Percentiles rank a stretch among this genome's conserved stretches.
Evolutionary conservation across 2,329 filamentous ascomycete genomes (phyloP).

Genomic region (Ceratocystis colombiana): DNA sequence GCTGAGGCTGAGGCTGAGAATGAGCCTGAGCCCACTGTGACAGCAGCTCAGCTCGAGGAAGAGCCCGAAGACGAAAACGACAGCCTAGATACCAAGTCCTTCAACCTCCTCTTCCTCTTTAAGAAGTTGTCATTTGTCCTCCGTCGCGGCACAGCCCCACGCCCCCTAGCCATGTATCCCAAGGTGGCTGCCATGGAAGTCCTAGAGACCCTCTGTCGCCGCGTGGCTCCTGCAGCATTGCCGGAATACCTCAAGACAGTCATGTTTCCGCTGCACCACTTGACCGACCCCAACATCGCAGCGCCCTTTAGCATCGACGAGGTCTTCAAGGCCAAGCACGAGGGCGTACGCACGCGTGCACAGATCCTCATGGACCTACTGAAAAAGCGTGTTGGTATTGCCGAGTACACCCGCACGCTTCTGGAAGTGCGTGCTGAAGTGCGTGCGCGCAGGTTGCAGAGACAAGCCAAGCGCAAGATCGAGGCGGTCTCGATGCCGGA

Average conservation of each 20-base stretch:
- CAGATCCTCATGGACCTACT: constrained; percentile 70
- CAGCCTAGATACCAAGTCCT: constrained; percentile 25
- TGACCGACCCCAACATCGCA: constrained; percentile 70
- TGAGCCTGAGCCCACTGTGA: constrained; percentile 33
- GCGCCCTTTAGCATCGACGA: constrained; percentile 62
- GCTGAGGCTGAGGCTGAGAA: constrained; percentile 34
- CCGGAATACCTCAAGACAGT: constrained; percentile 52
- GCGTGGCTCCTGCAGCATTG: constrained; percentile 49
- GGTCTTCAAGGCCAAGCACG: constrained; percentile 57
- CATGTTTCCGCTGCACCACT: constrained; percentile 58
- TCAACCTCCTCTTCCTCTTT: constrained; percentile 61
- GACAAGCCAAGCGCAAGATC: constrained; percentile 77
- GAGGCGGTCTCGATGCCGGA: constrained; percentile 78
- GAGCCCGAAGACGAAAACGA: constrained; percentile 23
- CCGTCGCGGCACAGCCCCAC: constrained; percentile 60
- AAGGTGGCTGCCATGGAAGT: constrained; percentile 69
- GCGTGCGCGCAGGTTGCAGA: constrained; percentile 58
- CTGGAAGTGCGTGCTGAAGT: constrained; percentile 62
- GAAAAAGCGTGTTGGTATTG: constrained; percentile 74
- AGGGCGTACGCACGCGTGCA: constrained; percentile 59
- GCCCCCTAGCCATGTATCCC: constrained; percentile 53
- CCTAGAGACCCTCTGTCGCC: constrained; percentile 57
- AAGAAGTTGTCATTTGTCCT: constrained; percentile 68
- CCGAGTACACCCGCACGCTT: constrained; percentile 65
- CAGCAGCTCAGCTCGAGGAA: neutral